Base-by-base conservation (phyloP, 768 basidiomycete species). In the Collybia sp. region DNA sequence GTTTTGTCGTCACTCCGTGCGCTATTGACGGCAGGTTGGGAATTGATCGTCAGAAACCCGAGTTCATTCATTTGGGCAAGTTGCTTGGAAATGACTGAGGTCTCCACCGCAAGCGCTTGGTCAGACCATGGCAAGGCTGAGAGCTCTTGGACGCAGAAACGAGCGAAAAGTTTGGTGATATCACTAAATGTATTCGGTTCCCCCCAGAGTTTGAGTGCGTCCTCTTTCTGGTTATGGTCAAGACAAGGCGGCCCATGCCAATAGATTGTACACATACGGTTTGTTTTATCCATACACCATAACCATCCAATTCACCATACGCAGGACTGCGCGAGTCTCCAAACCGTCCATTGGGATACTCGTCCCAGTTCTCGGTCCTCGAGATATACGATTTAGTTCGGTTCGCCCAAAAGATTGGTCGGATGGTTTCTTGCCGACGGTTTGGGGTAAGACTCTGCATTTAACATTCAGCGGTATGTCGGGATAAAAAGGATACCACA, bases 361-460 rank as follows among this genome's bases (percentile, higher is more conserved):
- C 95, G 61, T 99, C 96, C 96, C 96, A 99, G 60, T 96, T 91
- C 62, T 96, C 93, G 12, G 96, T 98, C 44, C 95, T 86, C 6
- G 90, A 90, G 39, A 98, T 73, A 63, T 98, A 98, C 1, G 93
- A 96, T 60, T 93, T 88, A 32, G 93, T 80, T 33, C 95, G 78
- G 69, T 99, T 98, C 11, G 96, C 93, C 94, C 95, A 98, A 73
- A 98, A 98, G 60, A 99, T 98, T 2, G 96, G 96, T 30, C 96
- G 86, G 52, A 95, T 98, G 40, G 80, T 86, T 67, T 99, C 96
- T 53, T 82, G 75, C 42, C 95, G 86, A 47, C 96, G 79, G 59
- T 78, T 90, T 15, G 94, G 93, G 2, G 95, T 98, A 54, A 98
- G 87, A 15, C 84, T 92, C 88, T 93, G 58, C 12, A 25, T 25